A percentile compares a stretch with the other conserved stretches of the same genome.
Conservation (phyloP, 2,329 filamentous ascomycete species). For the Sclerotinia minor region DNA sequence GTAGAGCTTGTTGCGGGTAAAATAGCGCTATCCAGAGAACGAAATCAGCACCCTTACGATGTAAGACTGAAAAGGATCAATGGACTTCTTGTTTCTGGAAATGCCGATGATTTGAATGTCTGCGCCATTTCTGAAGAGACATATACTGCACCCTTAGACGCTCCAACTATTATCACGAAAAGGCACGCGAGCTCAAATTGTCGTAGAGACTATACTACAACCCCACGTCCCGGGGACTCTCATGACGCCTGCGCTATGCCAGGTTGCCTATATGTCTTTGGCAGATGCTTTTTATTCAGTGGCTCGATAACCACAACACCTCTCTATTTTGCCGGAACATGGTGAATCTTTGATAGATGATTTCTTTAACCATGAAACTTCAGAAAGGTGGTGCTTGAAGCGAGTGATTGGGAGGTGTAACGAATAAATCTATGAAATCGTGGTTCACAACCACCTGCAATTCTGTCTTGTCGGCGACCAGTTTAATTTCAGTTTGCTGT, state of each 20-base stretch:
- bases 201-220: not conserved
- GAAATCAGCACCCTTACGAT: not conserved
- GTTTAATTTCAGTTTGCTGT: not conserved
- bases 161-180: not conserved
- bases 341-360: not conserved
- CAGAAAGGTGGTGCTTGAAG: not conserved
- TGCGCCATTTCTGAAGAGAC: not conserved
- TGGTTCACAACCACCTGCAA: not conserved
- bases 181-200: not conserved
- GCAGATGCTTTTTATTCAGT: slow-evolving; percentile 4
- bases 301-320: not conserved
- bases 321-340: not conserved
- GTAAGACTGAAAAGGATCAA: not conserved
- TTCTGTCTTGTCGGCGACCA: not conserved
- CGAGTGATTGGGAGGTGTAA: not conserved
- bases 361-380: not conserved
- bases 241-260: not conserved
- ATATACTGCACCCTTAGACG: not conserved
- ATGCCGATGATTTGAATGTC: not conserved
- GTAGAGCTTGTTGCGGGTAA: accelerated
- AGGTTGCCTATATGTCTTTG: not conserved
- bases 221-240: not conserved
- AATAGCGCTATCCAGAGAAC: too few relatives aligned
- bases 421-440: not conserved
- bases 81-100: not conserved